phyloP scores from a whole-genome alignment of 352 stramenopile species.

The Phytophthora citricola region DNA sequence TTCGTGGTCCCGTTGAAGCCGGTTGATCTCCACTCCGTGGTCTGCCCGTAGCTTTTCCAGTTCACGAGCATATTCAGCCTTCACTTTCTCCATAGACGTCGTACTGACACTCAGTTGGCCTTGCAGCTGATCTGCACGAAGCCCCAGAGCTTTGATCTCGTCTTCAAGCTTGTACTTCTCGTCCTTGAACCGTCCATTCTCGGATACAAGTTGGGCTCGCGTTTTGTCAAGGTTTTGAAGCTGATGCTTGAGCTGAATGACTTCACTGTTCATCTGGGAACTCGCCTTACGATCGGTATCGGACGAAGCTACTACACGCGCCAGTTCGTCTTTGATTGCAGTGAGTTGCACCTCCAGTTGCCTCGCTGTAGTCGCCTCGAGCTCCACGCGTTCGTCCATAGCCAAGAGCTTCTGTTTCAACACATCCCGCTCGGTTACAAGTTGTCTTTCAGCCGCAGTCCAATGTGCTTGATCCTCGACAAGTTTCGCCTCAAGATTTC shows the following conservation, averaged over 20 bases:
- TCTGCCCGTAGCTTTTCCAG: conserved; percentile 54
- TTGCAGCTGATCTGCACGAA: conserved; percentile 45
- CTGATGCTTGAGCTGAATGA: conserved; percentile 68
- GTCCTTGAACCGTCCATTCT: conserved; percentile 51
- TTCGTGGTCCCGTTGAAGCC: conserved; percentile 55
- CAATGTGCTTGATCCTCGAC: conserved; percentile 44
- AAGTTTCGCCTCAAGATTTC: conserved; percentile 48
- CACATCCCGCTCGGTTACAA: conserved; percentile 51
- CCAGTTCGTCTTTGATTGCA: conserved; percentile 55
- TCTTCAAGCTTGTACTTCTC: conserved; percentile 43
- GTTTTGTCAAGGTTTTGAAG: conserved; percentile 54
- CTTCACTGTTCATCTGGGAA: conserved; percentile 49
- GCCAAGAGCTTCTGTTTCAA: conserved; percentile 63
- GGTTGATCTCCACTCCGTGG: conserved; percentile 45
- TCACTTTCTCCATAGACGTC: conserved; percentile 41
- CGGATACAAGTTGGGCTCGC: conserved; percentile 43
- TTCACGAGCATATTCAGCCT: conserved; percentile 51
- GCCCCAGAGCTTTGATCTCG: conserved; percentile 38
- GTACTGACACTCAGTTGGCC: conserved; percentile 47
- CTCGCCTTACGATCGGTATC: conserved; percentile 45
- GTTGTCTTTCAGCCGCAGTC: conserved; percentile 41
- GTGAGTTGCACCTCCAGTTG: conserved; percentile 57
- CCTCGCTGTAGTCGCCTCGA: conserved; percentile 40
- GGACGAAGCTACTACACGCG: conserved; percentile 38
- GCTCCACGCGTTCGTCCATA: conserved; percentile 46